Evolutionary conservation across 2,329 filamentous ascomycete species (phyloP), one percentile per base, ranked within the genome.

Genomic region (Phaeosphaeriaceae sp.): DNA sequence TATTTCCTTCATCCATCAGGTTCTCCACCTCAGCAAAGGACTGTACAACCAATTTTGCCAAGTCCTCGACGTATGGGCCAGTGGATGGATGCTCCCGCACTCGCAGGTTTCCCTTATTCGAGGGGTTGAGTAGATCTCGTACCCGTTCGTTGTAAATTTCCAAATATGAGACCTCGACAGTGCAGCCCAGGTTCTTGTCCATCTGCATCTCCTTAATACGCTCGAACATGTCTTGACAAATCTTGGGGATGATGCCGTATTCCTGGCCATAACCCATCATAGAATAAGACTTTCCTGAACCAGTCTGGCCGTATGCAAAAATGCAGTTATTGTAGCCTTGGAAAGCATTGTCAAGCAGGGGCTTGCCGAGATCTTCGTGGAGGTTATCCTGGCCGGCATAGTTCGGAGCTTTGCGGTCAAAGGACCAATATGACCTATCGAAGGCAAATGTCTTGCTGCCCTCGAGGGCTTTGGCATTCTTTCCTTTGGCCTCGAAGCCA

Each of bases 191-290:
- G 63, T 88, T 87, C 64, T 86, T 87, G 74, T 96, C 91, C 61
- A 88, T 83, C 54, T 83, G 79, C 65, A 93, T 80, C 40, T 78
- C 77, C 20, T 79, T 78, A 68, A 99, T 99, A 57, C 93, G 83
- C 68, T 88, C 85, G 73, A 99, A 99, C 92, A 99, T 97, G 67
- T 96, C 88, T 77, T 94, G 90, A 74, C 94, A 99, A 77, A 99
- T 99, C 67, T 87, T 89, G 37, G 95, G 94, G 55, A 97, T 97
- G 57, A 99, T 94, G 73, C 94, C 94, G 49, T 92, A 84, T 69
- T 99, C 93, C 67, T 93, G 88, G 45, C 94, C 94, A 76, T 97
- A 99, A 40, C 94, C 94, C 94, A 99, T 99, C 93, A 99, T 99
- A 26, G 92, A 97, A 75, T 99, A 99, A 13, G 92, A 97, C 78